These are phyloP conservation scores for Phytophthora sojae DNA, from an alignment of 352 stramenopile genomes.

Conservation along the genomic window DNA sequence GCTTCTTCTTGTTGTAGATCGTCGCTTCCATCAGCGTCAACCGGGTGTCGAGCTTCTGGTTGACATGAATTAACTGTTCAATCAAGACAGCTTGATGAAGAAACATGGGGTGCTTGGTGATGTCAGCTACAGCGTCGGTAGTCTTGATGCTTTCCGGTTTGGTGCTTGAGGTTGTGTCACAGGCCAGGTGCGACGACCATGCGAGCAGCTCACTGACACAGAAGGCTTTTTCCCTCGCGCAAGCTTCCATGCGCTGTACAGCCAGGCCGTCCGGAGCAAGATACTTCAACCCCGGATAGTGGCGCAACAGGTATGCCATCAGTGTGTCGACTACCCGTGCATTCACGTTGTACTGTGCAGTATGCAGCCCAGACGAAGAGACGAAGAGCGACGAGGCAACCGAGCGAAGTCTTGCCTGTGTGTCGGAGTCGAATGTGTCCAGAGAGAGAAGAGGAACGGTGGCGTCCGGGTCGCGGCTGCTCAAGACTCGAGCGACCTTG, in stretches of 20 bases:
- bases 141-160: background rate
- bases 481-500: constrained; percentile 4
- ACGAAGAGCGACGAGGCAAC: background rate
- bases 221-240: background rate
- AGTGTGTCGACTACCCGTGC: background rate
- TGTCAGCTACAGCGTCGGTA: background rate
- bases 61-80: constrained; percentile 7
- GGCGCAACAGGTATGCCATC: background rate
- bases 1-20: background rate
- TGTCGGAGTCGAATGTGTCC: constrained; percentile 4
- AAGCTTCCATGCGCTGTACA: background rate
- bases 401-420: background rate
- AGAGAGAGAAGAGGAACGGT: background rate
- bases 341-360: constrained; percentile 3
- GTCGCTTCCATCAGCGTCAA: background rate
- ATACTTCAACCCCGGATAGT: background rate
- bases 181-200: background rate
- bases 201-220: background rate
- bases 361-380: background rate
- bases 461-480: background rate
- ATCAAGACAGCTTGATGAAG: background rate
- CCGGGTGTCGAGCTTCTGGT: background rate
- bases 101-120: background rate
- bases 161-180: background rate
- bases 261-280: background rate